These are phyloP conservation scores for Solanum sejunctum DNA, from an alignment of 257 asterid genomes.

Conservation along the genomic window DNA sequence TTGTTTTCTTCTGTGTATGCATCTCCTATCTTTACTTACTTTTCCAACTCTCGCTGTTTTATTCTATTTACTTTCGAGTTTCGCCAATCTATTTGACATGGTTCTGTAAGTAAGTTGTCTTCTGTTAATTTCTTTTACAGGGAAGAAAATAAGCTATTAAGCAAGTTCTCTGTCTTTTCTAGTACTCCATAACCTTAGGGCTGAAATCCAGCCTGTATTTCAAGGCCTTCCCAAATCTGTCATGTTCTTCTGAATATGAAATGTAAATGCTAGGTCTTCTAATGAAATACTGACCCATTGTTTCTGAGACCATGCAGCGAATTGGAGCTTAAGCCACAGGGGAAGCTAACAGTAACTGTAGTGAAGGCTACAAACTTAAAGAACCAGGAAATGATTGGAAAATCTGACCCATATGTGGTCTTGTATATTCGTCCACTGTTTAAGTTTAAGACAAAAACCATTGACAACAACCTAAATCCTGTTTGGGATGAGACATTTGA, in stretches of 20 bases:
- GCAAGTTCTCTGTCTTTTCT: not conserved
- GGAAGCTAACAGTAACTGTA: conserved; percentile 60
- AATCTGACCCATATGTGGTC: conserved; percentile 87
- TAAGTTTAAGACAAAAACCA: conserved; percentile 79
- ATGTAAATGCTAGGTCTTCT: not conserved
- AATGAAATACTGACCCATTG: not conserved
- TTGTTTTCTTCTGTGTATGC: not conserved
- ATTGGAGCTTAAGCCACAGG: conserved; percentile 97
- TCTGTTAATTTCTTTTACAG: not conserved
- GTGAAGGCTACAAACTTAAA: conserved; percentile 62
- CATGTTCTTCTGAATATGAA: not conserved
- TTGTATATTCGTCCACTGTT: conserved; percentile 71
- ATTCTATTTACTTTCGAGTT: not conserved
- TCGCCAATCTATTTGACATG: not conserved
- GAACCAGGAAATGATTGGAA: conserved; percentile 92
- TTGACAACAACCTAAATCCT: conserved; percentile 90
- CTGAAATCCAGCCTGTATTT: not conserved
- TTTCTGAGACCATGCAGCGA: conserved; percentile 40
- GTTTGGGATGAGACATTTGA: conserved; percentile 74
- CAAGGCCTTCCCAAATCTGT: not conserved
- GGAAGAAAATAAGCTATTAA: not conserved
- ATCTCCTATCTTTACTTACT: not conserved
- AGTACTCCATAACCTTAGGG: not conserved
- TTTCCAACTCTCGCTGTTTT: not conserved
- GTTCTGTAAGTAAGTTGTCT: not conserved